Conservation (phyloP, 2,329 filamentous ascomycete species). For the Teratosphaeria gauchensis region DNA sequence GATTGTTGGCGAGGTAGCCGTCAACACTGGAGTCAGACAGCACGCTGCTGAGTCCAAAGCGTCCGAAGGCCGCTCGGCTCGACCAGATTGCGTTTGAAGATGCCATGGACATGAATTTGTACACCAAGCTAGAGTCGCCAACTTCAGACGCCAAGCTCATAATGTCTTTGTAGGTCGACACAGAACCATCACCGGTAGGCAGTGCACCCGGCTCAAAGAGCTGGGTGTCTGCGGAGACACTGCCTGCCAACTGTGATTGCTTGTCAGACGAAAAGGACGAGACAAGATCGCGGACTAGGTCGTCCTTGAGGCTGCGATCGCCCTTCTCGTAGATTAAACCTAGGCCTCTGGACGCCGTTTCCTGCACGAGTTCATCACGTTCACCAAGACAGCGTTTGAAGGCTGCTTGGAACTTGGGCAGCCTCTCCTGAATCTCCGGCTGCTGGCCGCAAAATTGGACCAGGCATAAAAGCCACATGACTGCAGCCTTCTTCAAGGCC, state of each 20-base stretch:
- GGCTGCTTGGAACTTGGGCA: constrained; percentile 71
- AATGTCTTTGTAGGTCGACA: constrained; percentile 97
- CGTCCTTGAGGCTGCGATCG: constrained; percentile 66
- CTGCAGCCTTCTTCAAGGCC: constrained; percentile 78
- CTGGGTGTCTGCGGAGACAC: constrained; percentile 83
- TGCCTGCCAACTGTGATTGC: constrained; percentile 57
- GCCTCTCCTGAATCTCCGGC: constrained; percentile 59
- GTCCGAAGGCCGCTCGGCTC: constrained; percentile 88
- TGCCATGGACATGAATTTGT: constrained; percentile 96
- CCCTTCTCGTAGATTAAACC: constrained; percentile 92
- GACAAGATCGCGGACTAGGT: constrained; percentile 79
- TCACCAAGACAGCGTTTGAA: constrained; percentile 84
- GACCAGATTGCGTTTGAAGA: constrained; percentile 96
- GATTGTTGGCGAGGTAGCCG: constrained; percentile 65
- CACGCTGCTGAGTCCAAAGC: constrained; percentile 86
- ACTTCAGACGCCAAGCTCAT: constrained; percentile 92
- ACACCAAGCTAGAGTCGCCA: constrained; percentile 89
- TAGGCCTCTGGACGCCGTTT: constrained; percentile 83
- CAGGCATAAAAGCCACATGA: constrained; percentile 88
- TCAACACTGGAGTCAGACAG: constrained; percentile 70
- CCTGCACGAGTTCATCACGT: constrained; percentile 87
- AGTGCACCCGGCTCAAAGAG: constrained; percentile 85
- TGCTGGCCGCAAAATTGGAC: constrained; percentile 82
- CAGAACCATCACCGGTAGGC: constrained; percentile 79
- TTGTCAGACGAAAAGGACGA: constrained; percentile 72